Evolutionary conservation across 768 basidiomycete species (phyloP), one percentile per base, ranked within the genome.

Genomic region (Mycena albidolilacea): DNA sequence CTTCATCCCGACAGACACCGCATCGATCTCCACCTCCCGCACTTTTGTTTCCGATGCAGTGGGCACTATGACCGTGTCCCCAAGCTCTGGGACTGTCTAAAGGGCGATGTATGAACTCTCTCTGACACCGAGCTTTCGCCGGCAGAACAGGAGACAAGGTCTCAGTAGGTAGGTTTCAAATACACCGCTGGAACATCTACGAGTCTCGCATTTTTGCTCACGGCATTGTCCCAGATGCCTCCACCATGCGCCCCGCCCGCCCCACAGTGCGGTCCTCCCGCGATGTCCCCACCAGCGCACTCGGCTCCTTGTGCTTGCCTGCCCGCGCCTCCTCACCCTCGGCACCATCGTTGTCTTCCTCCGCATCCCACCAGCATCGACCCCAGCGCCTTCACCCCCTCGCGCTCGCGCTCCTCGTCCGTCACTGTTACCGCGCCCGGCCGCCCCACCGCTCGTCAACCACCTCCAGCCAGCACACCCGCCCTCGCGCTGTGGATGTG

Each of bases 401-500:
- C 89, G n/a, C 88, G 68, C 17, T 15, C 46, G 2, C 65, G 85
- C 39, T 90, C 85, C 80, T 87, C 88, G 60, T 90, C 90, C 55
- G 85, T 85, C 30, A 30, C 30, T 3, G 2, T 30, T 6, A 86
- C 84, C 35, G 79, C 58, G 35, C 74, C 73, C 35, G 67, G 23
- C 35, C 73, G 75, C 41, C 75, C 85, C 1, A 86, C 86, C 90
- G 86, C 76, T 94, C 92, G 38, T 95, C 92, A 7, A 92, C 88
- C 9, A 85, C 82, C 77, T 98, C 97, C 67, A 91, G 89, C 94
- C 96, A 96, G 2, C 97, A 86, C 0, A 90, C 90, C 52, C 86
- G 85, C 44, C 95, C 83, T 99, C 98, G 57, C 98, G 94, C 82
- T 99, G 86, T 99, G 98, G 79, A 99, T 98, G 84, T 99, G 98